phyloP scores from a whole-genome alignment of 345 rosid genomes.

The Eucalyptus polybractea region DNA sequence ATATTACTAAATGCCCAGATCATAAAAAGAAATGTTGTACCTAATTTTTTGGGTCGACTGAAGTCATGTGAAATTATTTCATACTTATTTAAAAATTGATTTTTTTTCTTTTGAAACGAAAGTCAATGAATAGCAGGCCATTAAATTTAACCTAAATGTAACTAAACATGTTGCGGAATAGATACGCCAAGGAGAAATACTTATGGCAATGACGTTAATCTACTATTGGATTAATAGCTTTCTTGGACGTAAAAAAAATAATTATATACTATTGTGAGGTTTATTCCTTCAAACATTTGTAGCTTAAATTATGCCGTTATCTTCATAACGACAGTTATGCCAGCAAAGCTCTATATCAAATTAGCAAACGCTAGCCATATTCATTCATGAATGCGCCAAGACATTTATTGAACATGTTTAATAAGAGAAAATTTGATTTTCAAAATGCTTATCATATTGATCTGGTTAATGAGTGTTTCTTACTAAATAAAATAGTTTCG shows the following conservation, averaged over 20 bases:
- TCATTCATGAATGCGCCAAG: neutral
- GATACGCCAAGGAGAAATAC: neutral
- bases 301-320: too few relatives aligned
- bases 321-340: too few relatives aligned
- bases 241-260: too few relatives aligned
- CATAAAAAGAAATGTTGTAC: neutral
- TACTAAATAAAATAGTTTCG: too few relatives aligned
- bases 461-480: too few relatives aligned
- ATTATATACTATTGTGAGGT: too few relatives aligned
- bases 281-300: too few relatives aligned
- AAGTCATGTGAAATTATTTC: neutral
- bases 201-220: too few relatives aligned
- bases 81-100: too few relatives aligned
- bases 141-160: neutral
- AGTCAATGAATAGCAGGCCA: neutral
- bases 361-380: too few relatives aligned
- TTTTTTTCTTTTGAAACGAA: neutral
- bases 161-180: neutral
- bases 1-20: neutral
- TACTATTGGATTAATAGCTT: too few relatives aligned
- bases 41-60: neutral
- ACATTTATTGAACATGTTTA: neutral
- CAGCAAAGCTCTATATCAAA: too few relatives aligned
- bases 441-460: neutral
- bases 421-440: neutral